Percentiles rank a stretch among this genome's conserved stretches.
phyloP scores from a whole-genome alignment of 2,329 filamentous ascomycete genomes.

The Talaromyces sp. region DNA sequence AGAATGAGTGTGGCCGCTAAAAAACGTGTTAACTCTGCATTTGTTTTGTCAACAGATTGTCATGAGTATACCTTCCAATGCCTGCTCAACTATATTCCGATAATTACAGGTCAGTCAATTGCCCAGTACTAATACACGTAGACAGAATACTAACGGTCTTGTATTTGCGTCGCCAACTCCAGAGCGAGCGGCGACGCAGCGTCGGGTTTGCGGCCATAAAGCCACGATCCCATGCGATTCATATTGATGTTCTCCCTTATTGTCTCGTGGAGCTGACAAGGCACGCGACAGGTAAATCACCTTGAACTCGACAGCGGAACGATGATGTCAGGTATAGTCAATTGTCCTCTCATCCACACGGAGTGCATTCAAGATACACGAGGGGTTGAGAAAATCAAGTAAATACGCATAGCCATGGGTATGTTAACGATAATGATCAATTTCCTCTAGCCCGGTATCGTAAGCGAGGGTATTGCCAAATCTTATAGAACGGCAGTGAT shows the following conservation, averaged over 20 bases:
- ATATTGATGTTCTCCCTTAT: slow-evolving; percentile 23
- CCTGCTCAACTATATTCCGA: slow-evolving; percentile 35
- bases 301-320: not conserved
- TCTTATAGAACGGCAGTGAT: not conserved
- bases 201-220: slow-evolving; percentile 42
- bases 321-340: not conserved
- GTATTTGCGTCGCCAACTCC: slow-evolving; percentile 56
- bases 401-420: not conserved
- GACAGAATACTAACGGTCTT: slow-evolving; percentile 39
- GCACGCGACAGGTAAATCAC: slow-evolving; percentile 6
- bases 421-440: not conserved
- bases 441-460: not conserved
- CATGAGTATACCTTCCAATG: slow-evolving; percentile 40
- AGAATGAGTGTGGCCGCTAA: slow-evolving; percentile 69
- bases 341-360: not conserved
- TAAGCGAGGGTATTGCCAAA: not conserved
- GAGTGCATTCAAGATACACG: not conserved
- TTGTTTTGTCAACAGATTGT: not conserved
- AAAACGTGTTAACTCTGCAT: not conserved
- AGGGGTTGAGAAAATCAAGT: not conserved
- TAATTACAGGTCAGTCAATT: slow-evolving; percentile 22
- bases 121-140: no score
- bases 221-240: slow-evolving; percentile 43
- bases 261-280: not conserved
- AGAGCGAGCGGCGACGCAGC: slow-evolving; percentile 53